Base-by-base conservation (phyloP, 225 moss, liverwort and hornwort species). In the Antitrichia curtipendula region DNA sequence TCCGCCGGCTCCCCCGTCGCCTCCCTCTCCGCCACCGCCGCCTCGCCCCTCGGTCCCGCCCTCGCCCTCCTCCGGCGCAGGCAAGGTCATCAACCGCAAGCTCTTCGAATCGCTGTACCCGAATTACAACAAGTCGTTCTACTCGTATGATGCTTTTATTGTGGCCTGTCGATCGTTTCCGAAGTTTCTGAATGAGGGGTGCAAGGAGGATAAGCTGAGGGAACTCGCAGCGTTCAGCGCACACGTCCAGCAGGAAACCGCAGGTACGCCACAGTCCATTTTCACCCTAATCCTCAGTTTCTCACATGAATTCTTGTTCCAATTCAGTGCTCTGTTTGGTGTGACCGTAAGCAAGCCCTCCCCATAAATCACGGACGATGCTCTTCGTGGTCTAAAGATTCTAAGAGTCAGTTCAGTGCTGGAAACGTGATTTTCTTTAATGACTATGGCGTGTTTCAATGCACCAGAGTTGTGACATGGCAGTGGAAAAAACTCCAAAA, bases 201-300 rank as follows among this genome's bases (percentile, higher is more conserved):
- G 47, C 40, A 1, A 41, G 20, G 64, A 57, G 14, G 58, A 75
- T 12, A 87, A 73, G 47, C 80, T 90, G 64, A 91, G 95, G 82
- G 97, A 97, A 83, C 92, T 97, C 64, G 97, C 97, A 13, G 96
- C 97, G 29, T 96, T 95, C 84, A 95, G 95, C 83, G 97, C 96
- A 65, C 97, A 97, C 41, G 91, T 95, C 36, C 95, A 96, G 65
- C 97, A 97, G 78, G 97, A 97, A 86, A 96, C 95, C 16, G 92
- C 86, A 86, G 97, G 97, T 96, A 70, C 5, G 41, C 34, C 47
- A 31, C 58, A 58, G 78, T 40, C 24, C 36, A 40, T 53, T 38
- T 50, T 72, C 80, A 50, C 50, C 61, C n/a, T 36, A 57, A 43
- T 57, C 10, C 25, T 54, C 47, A 57, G 12, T 53, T 34, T 66